phyloP scores from a whole-genome alignment of 805 yeast species.

The Candida silvatica region DNA sequence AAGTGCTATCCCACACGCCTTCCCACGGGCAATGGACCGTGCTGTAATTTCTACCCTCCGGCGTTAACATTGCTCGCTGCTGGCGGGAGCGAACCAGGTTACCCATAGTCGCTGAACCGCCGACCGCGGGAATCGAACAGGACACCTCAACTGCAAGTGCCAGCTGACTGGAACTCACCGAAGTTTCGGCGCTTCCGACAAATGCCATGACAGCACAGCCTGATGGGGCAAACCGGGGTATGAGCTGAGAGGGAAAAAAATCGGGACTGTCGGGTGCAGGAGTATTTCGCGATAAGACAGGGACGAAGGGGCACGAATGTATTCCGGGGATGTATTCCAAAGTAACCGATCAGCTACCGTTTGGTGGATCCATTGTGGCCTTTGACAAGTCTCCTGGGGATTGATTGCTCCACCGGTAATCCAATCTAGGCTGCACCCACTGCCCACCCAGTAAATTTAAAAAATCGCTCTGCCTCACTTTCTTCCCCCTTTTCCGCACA shows the following conservation, averaged over 20 bases:
- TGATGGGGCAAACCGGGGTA: no score
- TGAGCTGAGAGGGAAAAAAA: no score
- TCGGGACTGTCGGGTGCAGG: no score
- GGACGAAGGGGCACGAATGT: no score
- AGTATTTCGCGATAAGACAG: no score
- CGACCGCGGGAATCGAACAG: constrained; percentile 35
- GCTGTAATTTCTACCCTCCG: constrained; percentile 39
- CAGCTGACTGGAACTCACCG: constrained; percentile 9
- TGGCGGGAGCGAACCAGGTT: constrained; percentile 21
- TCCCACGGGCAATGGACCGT: constrained; percentile 32
- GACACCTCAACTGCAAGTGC: constrained; percentile 29
- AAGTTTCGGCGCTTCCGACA: constrained; percentile 23
- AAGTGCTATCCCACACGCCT: constrained; percentile 31
- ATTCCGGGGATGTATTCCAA: no score
- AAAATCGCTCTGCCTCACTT: neutral
- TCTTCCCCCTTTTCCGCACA: neutral
- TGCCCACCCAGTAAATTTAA: no score
- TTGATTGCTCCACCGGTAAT: no score
- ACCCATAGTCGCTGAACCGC: constrained; percentile 21
- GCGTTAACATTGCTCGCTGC: constrained; percentile 27
- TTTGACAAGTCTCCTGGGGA: no score
- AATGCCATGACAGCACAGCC: constrained; percentile 27
- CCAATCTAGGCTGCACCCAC: no score
- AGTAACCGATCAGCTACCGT: no score
- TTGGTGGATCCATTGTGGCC: no score